These are phyloP conservation scores for Zangia roseola DNA, from an alignment of 768 basidiomycete species.

Conservation along the genomic window DNA sequence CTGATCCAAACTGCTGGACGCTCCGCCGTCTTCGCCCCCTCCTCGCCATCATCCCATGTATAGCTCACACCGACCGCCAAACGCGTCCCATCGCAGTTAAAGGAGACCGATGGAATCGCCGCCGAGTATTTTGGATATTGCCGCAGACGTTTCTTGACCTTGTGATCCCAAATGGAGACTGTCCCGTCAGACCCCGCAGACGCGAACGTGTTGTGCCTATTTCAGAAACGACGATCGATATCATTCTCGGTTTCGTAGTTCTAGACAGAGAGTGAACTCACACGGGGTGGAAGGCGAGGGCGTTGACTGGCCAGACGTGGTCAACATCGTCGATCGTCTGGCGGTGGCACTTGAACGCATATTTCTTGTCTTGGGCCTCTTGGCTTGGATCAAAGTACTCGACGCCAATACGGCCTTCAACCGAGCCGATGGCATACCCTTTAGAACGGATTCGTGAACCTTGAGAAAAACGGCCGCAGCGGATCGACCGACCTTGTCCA, in stretches of 20 bases:
- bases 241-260: too few species aligned
- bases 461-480: too few species aligned
- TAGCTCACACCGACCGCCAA: constrained; percentile 85
- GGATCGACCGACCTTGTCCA: constrained; percentile 66
- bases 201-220: constrained; percentile 88
- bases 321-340: constrained; percentile 89
- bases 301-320: constrained; percentile 95
- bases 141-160: constrained; percentile 90
- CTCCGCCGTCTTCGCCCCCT: constrained; percentile 62
- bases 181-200: constrained; percentile 94
- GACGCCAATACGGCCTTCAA: constrained; percentile 95
- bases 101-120: constrained; percentile 76
- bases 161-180: constrained; percentile 97
- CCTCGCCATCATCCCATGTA: constrained; percentile 87
- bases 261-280: constrained; percentile 35
- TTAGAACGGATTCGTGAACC: background rate
- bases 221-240: background rate
- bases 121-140: constrained; percentile 81
- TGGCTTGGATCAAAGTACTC: constrained; percentile 91
- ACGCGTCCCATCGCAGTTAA: constrained; percentile 79
- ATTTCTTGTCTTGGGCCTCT: constrained; percentile 68
- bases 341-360: constrained; percentile 96
- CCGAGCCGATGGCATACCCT: constrained; percentile 82
- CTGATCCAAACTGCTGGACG: constrained; percentile 61
- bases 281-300: constrained; percentile 90